These are phyloP conservation scores for Boletus barrowsii DNA, from an alignment of 768 basidiomycete species.

Conservation along the genomic window DNA sequence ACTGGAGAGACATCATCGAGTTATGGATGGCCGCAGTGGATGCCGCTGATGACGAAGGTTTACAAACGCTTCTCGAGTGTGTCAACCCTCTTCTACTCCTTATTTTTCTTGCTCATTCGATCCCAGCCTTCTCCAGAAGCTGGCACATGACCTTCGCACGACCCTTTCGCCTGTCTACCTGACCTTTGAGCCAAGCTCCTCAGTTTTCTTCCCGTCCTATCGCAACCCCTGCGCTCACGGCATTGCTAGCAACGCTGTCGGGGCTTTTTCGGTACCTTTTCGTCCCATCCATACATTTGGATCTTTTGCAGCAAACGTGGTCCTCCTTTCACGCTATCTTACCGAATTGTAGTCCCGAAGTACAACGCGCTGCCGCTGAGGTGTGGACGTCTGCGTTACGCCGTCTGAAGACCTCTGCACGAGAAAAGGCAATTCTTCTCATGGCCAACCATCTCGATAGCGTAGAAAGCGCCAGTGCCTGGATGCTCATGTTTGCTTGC, in stretches of 20 bases:
- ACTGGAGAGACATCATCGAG: slow-evolving; percentile 66
- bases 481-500: slow-evolving; percentile 76
- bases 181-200: slow-evolving; percentile 56
- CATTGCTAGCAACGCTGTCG: slow-evolving; percentile 66
- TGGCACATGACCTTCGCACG: slow-evolving; percentile 77
- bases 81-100: slow-evolving; percentile 21
- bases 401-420: slow-evolving; percentile 58
- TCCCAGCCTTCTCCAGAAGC: slow-evolving; percentile 69
- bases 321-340: slow-evolving; percentile 45
- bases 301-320: slow-evolving; percentile 64
- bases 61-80: slow-evolving; percentile 77
- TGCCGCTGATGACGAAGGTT: slow-evolving; percentile 65
- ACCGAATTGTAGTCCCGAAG: slow-evolving; percentile 61
- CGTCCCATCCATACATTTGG: slow-evolving; percentile 54
- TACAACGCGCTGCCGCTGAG: slow-evolving; percentile 77
- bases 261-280: slow-evolving; percentile 71
- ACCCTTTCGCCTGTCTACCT: slow-evolving; percentile 64
- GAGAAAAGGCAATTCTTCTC: slow-evolving; percentile 54
- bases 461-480: slow-evolving; percentile 64
- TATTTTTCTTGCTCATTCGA: slow-evolving; percentile 9
- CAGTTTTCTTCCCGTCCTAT: slow-evolving; percentile 54
- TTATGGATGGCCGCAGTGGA: slow-evolving; percentile 64
- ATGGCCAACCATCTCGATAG: slow-evolving; percentile 50
- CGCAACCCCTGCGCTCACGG: slow-evolving; percentile 52
- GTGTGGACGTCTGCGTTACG: slow-evolving; percentile 83